Conservation (phyloP, 1,284 basidiomycete species). For the Sporisorium graminicola region DNA sequence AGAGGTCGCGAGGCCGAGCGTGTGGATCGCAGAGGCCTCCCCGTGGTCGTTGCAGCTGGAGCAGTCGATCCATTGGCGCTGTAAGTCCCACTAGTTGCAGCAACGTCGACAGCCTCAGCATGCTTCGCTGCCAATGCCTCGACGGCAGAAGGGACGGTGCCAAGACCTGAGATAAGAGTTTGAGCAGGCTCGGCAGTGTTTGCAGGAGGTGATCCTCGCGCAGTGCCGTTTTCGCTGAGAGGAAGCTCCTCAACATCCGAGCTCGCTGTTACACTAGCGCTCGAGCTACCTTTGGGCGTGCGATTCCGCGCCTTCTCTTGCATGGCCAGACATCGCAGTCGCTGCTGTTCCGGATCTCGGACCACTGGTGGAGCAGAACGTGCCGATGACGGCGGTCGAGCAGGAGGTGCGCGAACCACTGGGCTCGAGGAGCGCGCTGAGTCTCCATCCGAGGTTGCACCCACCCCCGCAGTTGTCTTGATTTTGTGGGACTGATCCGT, state of each 20-base stretch:
- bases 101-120: constrained; percentile 11
- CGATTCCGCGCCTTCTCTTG: constrained; percentile 46
- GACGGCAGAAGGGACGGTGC: constrained; percentile 1
- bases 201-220: constrained; percentile 3
- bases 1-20: constrained; percentile 26
- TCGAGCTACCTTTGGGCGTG: constrained; percentile 15
- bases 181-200: constrained; percentile 5
- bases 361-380: constrained; percentile 25
- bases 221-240: constrained; percentile 7
- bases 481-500: background rate
- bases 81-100: background rate
- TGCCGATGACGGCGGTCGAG: constrained; percentile 13
- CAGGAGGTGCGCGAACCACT: constrained; percentile 5
- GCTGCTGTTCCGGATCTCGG: constrained; percentile 40
- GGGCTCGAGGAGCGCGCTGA: constrained; percentile 32
- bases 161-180: background rate
- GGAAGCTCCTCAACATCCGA: constrained; percentile 27
- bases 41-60: constrained; percentile 16
- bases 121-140: constrained; percentile 8
- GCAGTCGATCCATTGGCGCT: background rate
- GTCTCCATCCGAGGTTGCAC: background rate
- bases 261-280: constrained; percentile 13
- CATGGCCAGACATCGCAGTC: constrained; percentile 50
- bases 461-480: background rate
- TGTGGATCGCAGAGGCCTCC: constrained; percentile 32